Base-by-base conservation (phyloP, 108 stramenopile genomes). In the Nitzschia sp. region DNA sequence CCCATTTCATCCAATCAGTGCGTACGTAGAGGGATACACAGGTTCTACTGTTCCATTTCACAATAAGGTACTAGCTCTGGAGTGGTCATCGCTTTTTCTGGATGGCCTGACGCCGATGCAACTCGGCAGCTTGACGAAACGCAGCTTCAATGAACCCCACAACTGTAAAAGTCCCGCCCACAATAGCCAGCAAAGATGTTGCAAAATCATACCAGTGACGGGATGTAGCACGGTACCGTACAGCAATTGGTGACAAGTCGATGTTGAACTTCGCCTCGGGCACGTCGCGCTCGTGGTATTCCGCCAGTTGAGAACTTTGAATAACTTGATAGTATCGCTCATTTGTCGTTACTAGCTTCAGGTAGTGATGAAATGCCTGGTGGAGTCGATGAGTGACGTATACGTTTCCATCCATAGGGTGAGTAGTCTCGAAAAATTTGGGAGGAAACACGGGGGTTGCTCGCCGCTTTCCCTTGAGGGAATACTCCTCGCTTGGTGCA, bases 141-240 rank as follows among this genome's bases (percentile, higher is more conserved):
- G 53, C 71, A 26, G 63, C 66, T 62, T 95, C 91, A n/a, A 98
- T 62, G 63, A 98, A 78, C 8, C 97, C 96, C n/a, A 98, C 67
- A 7, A 96, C 87, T 20, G 96, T 97, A 72, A 98, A 98, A 7
- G 91, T 91, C 0, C 97, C 97, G 43, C 97, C 97, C 34, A 98
- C 78, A 37, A 97, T 95, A 11, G 97, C 96, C 72, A 94, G 79
- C 25, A 98, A 39, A 46, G 84, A 87, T 8, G 96, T 98, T 20
- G 95, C 48, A 62, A 95, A 98, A 52, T 96, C 94, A 67, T 98
- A 98, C 96, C 95, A 93, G 12, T 67, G 79, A 51, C 71, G 37
- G 21, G 65, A 57, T 43, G 22, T 38, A 24, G 64, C 61, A 25
- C 63, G 54, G 42, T 72, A 76, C 5, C 37, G 19, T 6, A 96